A percentile compares a stretch with the other conserved stretches of the same genome.
phyloP scores from a whole-genome alignment of 192 early-diverging fungal species.

The Phlyctochytrium bullatum region DNA sequence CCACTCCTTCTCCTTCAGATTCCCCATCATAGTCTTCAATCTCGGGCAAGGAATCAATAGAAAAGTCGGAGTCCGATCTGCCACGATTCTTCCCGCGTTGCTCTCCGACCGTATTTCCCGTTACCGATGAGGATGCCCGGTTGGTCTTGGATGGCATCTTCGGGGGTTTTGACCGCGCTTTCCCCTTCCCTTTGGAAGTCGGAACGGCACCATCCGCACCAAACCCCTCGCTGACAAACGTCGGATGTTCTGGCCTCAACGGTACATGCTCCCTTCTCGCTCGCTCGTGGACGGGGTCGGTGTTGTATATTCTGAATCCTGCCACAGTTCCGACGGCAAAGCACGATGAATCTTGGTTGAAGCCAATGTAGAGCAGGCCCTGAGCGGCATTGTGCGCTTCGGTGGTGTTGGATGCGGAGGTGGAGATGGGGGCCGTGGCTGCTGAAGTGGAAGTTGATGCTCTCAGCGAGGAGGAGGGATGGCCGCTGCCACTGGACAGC shows the following conservation, averaged over 20 bases:
- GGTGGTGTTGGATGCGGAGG: neutral
- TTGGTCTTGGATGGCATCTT: no score
- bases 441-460: neutral
- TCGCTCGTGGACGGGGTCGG: conserved; percentile 80
- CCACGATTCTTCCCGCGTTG: no score
- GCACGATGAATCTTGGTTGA: conserved; percentile 84
- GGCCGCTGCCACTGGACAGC: neutral
- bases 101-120: no score
- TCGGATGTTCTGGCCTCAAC: neutral
- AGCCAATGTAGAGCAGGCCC: conserved; percentile 71
- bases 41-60: no score
- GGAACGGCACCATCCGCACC: no score
- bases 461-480: neutral
- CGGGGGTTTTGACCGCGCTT: no score
- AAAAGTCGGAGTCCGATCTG: no score
- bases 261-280: conserved; percentile 22
- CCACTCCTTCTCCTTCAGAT: no score
- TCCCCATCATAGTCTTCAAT: no score
- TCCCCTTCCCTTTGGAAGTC: no score
- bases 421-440: neutral
- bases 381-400: conserved; percentile 12
- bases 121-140: no score
- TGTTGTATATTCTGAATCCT: conserved; percentile 83
- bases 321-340: conserved; percentile 78
- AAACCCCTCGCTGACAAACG: no score